Percentiles rank a stretch among this genome's conserved stretches.
These are phyloP conservation scores for Cicer judaicum DNA, from an alignment of 306 rosid species.

Conservation along the genomic window DNA sequence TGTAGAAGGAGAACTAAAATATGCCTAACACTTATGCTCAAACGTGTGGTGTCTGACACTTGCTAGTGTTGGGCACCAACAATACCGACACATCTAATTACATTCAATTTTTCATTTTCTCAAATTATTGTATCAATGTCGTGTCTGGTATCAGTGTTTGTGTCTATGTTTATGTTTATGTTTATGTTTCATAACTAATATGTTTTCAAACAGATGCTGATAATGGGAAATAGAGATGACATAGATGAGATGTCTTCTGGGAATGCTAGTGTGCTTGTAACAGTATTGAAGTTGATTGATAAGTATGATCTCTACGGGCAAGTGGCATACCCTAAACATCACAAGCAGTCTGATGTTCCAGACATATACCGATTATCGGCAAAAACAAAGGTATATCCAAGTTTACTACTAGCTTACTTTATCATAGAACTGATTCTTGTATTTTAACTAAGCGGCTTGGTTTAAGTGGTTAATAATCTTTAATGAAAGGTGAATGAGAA, in stretches of 20 bases:
- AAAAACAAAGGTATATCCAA: slow-evolving; percentile 70
- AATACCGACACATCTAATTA: too few species aligned
- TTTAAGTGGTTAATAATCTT: too few species aligned
- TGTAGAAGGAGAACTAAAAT: background rate
- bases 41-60: too few species aligned
- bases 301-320: slow-evolving; percentile 87
- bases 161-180: too few species aligned
- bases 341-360: slow-evolving; percentile 87
- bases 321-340: slow-evolving; percentile 95
- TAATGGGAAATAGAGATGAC: slow-evolving; percentile 89
- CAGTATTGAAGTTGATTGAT: slow-evolving; percentile 81
- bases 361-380: slow-evolving; percentile 90
- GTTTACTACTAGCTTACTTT: too few species aligned
- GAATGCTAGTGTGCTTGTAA: slow-evolving; percentile 77
- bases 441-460: too few species aligned
- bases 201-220: slow-evolving; percentile 62
- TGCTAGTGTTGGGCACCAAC: too few species aligned
- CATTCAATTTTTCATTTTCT: too few species aligned
- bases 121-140: too few species aligned
- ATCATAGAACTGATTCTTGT: slow-evolving; percentile 2
- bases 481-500: too few species aligned
- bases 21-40: too few species aligned
- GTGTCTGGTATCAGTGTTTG: too few species aligned
- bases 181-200: slow-evolving; percentile 16
- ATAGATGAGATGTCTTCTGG: slow-evolving; percentile 86